phyloP scores from a whole-genome alignment of 2,329 filamentous ascomycete genomes.

The Hypoxylon sp. region DNA sequence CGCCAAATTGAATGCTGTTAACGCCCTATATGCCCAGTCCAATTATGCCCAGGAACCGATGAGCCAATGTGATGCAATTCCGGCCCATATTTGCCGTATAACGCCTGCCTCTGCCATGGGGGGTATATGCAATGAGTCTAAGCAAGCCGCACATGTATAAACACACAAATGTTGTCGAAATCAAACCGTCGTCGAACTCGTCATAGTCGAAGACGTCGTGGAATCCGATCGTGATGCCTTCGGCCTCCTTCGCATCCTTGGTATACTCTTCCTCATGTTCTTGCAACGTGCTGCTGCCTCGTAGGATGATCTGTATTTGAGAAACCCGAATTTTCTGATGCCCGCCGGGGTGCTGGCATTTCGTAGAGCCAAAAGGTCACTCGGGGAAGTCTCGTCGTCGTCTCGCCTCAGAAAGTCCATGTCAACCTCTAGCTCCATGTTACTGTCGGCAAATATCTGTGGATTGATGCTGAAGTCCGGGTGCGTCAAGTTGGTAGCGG shows the following conservation, averaged over 20 bases:
- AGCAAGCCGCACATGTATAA: slow-evolving; percentile 14
- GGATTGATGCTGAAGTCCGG: slow-evolving; percentile 33
- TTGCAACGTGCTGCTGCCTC: slow-evolving; percentile 51
- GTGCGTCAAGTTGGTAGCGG: slow-evolving; percentile 1
- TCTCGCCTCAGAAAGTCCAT: slow-evolving; percentile 37
- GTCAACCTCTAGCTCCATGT: slow-evolving; percentile 49
- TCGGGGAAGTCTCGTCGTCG: slow-evolving; percentile 41
- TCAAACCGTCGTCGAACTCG: slow-evolving; percentile 34
- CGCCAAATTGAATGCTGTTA: slow-evolving; percentile 45
- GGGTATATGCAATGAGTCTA: slow-evolving; percentile 49
- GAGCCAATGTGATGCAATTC: slow-evolving; percentile 44
- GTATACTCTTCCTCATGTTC: slow-evolving; percentile 51
- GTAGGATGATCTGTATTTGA: slow-evolving; percentile 50
- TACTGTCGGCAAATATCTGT: slow-evolving; percentile 25
- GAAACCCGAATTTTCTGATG: slow-evolving; percentile 46
- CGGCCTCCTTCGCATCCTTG: slow-evolving; percentile 51
- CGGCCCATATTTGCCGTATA: slow-evolving; percentile 14
- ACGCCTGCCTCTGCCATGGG: slow-evolving; percentile 41
- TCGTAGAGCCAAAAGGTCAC: slow-evolving; percentile 41
- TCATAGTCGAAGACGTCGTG: slow-evolving; percentile 24
- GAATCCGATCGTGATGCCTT: slow-evolving; percentile 32
- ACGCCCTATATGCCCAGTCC: slow-evolving; percentile 36
- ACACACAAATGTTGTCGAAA: slow-evolving; percentile 13
- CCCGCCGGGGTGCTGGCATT: slow-evolving; percentile 47
- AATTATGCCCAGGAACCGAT: slow-evolving; percentile 30